A percentile compares a stretch with the other conserved stretches of the same genome.
These are phyloP conservation scores for Yamadazyma paraphyllophila DNA, from an alignment of 805 yeast genomes.

Conservation along the genomic window DNA sequence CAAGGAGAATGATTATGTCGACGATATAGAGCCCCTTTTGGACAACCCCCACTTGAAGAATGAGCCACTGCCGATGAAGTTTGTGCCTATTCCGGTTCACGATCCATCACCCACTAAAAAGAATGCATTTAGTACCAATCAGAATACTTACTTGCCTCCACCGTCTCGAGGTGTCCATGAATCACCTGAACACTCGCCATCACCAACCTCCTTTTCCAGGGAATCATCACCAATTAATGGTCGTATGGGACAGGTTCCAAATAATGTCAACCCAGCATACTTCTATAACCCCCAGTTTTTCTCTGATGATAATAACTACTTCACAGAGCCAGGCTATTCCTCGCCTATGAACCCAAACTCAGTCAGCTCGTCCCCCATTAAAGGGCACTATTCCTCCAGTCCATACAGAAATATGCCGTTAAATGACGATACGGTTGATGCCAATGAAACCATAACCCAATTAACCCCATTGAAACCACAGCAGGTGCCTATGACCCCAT, in stretches of 20 bases:
- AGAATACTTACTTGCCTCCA: constrained; percentile 29
- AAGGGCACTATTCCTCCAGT: constrained; percentile 16
- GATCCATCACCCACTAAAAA: constrained; percentile 24
- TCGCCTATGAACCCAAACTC: constrained; percentile 23
- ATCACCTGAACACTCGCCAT: constrained; percentile 28
- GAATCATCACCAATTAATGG: constrained; percentile 31
- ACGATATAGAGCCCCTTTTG: constrained; percentile 35
- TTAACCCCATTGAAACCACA: constrained; percentile 36
- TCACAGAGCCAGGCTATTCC: constrained; percentile 17
- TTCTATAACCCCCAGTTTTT: constrained; percentile 43
- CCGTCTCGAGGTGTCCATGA: constrained; percentile 29
- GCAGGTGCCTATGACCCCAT: constrained; percentile 33
- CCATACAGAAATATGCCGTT: constrained; percentile 19
- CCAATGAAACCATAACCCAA: constrained; percentile 40
- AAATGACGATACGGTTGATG: constrained; percentile 33
- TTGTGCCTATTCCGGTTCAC: constrained; percentile 42
- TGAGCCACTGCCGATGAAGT: constrained; percentile 17
- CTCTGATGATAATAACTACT: constrained; percentile 24
- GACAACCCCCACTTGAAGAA: not conserved
- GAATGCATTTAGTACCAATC: constrained; percentile 4
- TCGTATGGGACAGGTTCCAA: constrained; percentile 19
- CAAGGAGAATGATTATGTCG: constrained; percentile 20
- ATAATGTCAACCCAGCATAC: constrained; percentile 16
- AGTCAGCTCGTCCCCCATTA: constrained; percentile 32
- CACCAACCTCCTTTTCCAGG: constrained; percentile 32